Evolutionary conservation across 1,139 yeast species (phyloP), one percentile per base, ranked within the genome.

Genomic region (Pichia sp.): DNA sequence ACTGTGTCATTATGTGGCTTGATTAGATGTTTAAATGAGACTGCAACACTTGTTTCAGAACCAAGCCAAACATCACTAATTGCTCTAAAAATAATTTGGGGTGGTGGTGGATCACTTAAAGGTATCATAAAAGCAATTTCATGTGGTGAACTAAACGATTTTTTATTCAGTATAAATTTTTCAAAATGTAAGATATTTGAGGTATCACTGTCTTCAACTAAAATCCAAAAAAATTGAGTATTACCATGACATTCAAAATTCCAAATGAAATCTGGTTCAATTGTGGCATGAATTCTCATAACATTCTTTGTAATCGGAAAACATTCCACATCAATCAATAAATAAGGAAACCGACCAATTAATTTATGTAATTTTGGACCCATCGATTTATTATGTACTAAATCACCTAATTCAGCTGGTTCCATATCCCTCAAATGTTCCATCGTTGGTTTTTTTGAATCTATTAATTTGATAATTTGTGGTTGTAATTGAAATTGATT

Each of bases 61-160:
- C 97, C 97, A 30, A 87, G 74, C 97, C 97, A 94, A 2, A 78
- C 66, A 60, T 92, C 98, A 6, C 95, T 86, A 7, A 87, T 66
- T 1, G 83, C 82, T 45, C 90, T 71, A 2, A 90, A 80, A 8
- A 87, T 77, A 37, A 94, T 76, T 60, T 92, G 97, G 0, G 94
- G 81, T 0, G 97, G 97, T 25, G 83, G 67, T 2, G 96, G 96
- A 56, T 87, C 96, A 2, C 83, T 71, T 44, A 92, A 67, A 0
- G 98, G 98, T 36, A 94, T 84, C 81, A 95, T 87, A 55, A 92
- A 89, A 55, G 90, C 96, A 69, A 92, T 67, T 55, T 82, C 87
- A 62, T 86, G 94, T 9, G 46, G 46, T 30, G 68, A 66, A 22
- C 68, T 68, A 61, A 80, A 61, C 52, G 80, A 82, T 45, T 73